phyloP scores from a whole-genome alignment of 106 monocot genomes.

The Amphibolis antarctica region DNA sequence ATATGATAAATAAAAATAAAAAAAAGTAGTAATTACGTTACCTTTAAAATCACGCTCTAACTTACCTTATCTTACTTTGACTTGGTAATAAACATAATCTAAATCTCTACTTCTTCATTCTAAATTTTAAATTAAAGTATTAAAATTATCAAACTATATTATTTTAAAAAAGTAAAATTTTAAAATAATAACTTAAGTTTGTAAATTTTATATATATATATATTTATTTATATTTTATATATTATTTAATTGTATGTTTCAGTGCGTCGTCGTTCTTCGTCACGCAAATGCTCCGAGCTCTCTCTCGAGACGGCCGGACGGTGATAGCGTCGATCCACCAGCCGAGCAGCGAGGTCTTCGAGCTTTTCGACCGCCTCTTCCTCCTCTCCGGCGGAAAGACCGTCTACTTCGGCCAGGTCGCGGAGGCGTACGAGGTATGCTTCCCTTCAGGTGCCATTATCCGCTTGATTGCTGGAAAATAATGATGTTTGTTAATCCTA shows the following conservation, averaged over 20 bases:
- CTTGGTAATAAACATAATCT: too few relatives aligned
- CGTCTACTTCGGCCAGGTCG: constrained; percentile 73
- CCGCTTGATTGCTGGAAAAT: not conserved
- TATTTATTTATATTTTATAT: not conserved
- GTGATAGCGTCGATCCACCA: constrained; percentile 86
- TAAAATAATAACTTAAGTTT: too few relatives aligned
- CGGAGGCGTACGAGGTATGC: constrained; percentile 58
- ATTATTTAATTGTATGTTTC: constrained; percentile 3
- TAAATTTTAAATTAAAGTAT: too few relatives aligned
- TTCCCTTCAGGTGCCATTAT: not conserved
- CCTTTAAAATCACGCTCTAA: too few relatives aligned
- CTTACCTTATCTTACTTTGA: too few relatives aligned
- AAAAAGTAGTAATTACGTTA: too few relatives aligned
- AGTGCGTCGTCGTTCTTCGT: constrained; percentile 96
- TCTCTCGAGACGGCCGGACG: constrained; percentile 73
- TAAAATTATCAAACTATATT: too few relatives aligned
- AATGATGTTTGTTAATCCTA: not conserved
- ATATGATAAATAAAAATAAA: too few relatives aligned
- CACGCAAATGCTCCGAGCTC: constrained; percentile 71
- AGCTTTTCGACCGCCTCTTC: constrained; percentile 69
- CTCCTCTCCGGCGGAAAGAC: constrained; percentile 82
- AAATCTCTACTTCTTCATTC: too few relatives aligned
- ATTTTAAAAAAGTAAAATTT: too few relatives aligned
- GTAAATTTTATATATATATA: not conserved
- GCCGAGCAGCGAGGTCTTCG: too few relatives aligned